phyloP scores from a whole-genome alignment of 768 basidiomycete genomes.

The Termitomyces sp. region DNA sequence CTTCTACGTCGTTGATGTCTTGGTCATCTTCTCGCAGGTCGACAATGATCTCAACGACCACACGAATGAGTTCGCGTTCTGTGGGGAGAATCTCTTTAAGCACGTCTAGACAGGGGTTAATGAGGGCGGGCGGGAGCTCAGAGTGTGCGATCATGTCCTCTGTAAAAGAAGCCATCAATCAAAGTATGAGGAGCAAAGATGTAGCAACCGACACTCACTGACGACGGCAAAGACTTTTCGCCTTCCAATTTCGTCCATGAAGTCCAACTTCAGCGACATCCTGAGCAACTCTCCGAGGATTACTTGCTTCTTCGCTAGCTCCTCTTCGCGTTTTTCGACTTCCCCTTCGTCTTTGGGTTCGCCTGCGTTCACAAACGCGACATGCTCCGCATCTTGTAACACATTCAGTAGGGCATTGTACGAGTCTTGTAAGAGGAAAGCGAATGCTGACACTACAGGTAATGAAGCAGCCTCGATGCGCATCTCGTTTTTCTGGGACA shows the following conservation, averaged over 20 bases:
- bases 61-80: constrained; percentile 80
- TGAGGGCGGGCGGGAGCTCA: constrained; percentile 69
- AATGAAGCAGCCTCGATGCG: constrained; percentile 63
- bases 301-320: constrained; percentile 59
- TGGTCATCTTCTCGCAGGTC: constrained; percentile 50
- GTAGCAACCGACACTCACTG: constrained; percentile 45
- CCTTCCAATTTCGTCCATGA: constrained; percentile 90
- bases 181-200: not conserved
- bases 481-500: constrained; percentile 50
- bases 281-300: constrained; percentile 77
- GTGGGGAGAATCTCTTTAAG: constrained; percentile 75
- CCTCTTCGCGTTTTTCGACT: constrained; percentile 48
- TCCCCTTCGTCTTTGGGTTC: constrained; percentile 37
- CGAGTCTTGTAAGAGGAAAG: constrained; percentile 73
- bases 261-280: constrained; percentile 81
- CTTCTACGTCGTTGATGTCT: constrained; percentile 25
- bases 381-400: constrained; percentile 35
- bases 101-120: constrained; percentile 81
- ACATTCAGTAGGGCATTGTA: constrained; percentile 57
- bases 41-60: constrained; percentile 85
- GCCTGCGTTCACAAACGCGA: constrained; percentile 24
- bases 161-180: constrained; percentile 18
- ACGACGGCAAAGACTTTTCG: constrained; percentile 87
- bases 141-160: constrained; percentile 89
- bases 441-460: constrained; percentile 90